Conservation (phyloP, 202 grass and related monocot species). For the Hordeum pubiflorum region DNA sequence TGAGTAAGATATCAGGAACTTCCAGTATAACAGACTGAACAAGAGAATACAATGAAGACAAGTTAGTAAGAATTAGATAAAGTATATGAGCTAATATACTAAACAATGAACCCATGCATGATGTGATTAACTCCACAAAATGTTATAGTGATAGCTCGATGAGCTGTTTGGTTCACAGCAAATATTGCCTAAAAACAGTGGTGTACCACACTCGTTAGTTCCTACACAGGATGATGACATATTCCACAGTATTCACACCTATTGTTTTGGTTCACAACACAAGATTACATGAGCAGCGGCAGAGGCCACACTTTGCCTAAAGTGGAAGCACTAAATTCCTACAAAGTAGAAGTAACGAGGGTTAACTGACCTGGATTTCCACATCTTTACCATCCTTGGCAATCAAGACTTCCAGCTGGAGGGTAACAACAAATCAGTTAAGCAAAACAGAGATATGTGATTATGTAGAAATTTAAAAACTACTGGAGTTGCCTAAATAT, state of each 20-base stretch:
- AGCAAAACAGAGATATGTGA: neutral
- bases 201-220: neutral
- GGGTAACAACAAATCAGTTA: neutral
- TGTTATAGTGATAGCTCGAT: neutral
- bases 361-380: slow-evolving; percentile 62
- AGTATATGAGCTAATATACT: neutral
- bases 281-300: neutral
- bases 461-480: neutral
- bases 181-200: neutral
- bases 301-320: neutral
- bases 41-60: slow-evolving; percentile 7
- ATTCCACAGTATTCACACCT: neutral
- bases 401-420: slow-evolving; percentile 69
- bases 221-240: neutral
- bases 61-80: neutral
- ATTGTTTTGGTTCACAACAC: neutral
- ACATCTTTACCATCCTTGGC: slow-evolving; percentile 59
- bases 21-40: slow-evolving; percentile 64
- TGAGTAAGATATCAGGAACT: slow-evolving; percentile 67
- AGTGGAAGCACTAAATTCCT: neutral
- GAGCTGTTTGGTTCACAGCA: neutral
- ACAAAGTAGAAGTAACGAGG: neutral
- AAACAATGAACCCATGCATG: neutral
- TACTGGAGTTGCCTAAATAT: neutral
- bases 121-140: neutral